Evolutionary conservation across 1,139 yeast species (phyloP).

Genomic region (Magnusiomyces sp.): DNA sequence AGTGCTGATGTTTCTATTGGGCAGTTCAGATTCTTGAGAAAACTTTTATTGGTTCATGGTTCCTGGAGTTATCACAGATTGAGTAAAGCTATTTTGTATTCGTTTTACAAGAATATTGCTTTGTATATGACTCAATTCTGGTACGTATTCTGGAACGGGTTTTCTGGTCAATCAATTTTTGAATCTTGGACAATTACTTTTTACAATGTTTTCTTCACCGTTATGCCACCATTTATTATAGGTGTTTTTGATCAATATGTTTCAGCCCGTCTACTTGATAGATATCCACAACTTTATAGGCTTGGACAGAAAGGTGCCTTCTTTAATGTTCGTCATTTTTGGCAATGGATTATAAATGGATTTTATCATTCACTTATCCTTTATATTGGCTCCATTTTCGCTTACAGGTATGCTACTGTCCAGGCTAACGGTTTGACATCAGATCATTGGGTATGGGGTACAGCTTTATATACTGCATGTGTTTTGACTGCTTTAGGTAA

Average conservation of each 20-base stretch:
- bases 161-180: conserved; percentile 89
- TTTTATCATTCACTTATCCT: conserved; percentile 87
- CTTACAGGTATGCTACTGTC: conserved; percentile 61
- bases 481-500: conserved; percentile 86
- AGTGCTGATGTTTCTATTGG: conserved; percentile 97
- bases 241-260: conserved; percentile 97
- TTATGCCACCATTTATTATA: conserved; percentile 87
- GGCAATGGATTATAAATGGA: conserved; percentile 97
- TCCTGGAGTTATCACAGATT: conserved; percentile 96
- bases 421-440: conserved; percentile 63
- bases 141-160: conserved; percentile 89
- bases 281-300: conserved; percentile 88
- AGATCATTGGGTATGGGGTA: conserved; percentile 95
- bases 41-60: conserved; percentile 85
- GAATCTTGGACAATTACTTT: conserved; percentile 98
- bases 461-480: conserved; percentile 80
- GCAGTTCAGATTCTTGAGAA: conserved; percentile 79
- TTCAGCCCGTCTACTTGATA: conserved; percentile 76
- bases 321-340: conserved; percentile 83
- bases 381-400: conserved; percentile 62
- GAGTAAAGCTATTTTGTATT: conserved; percentile 83
- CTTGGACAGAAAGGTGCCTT: conserved; percentile 83
- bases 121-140: conserved; percentile 97
- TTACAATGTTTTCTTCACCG: conserved; percentile 93
- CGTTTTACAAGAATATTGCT: conserved; percentile 92